Percentiles rank a stretch among this genome's conserved stretches.
phyloP scores from a whole-genome alignment of 352 stramenopile species.

The Globisporangium uncinulatum region DNA sequence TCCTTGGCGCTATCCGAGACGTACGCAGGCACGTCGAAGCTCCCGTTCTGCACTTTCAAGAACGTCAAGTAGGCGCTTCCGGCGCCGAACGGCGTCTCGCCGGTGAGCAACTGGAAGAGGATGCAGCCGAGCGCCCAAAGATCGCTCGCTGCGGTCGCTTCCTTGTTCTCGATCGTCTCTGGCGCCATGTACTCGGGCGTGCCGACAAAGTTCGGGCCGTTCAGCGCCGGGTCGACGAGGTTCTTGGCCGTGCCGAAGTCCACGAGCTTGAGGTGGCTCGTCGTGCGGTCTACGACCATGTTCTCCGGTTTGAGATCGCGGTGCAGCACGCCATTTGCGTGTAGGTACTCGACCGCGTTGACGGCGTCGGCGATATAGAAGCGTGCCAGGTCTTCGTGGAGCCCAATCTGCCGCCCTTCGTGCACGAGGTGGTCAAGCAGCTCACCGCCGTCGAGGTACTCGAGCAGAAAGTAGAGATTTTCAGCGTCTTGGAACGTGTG shows the following conservation, averaged over 20 bases:
- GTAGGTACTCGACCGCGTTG: slow-evolving; percentile 92
- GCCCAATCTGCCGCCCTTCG: slow-evolving; percentile 63
- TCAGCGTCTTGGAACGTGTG: slow-evolving; percentile 95
- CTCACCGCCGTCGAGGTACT: slow-evolving; percentile 90
- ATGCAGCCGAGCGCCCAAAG: slow-evolving; percentile 81
- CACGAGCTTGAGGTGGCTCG: slow-evolving; percentile 68
- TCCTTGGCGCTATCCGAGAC: slow-evolving; percentile 55
- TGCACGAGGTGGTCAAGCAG: slow-evolving; percentile 89
- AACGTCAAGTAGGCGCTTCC: slow-evolving; percentile 81
- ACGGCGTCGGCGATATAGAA: slow-evolving; percentile 89
- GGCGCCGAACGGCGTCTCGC: slow-evolving; percentile 74
- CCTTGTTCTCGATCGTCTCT: slow-evolving; percentile 82
- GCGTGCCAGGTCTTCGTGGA: slow-evolving; percentile 67
- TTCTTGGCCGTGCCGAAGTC: slow-evolving; percentile 86
- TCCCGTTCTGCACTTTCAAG: slow-evolving; percentile 58
- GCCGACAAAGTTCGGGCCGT: slow-evolving; percentile 85
- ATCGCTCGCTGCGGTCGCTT: slow-evolving; percentile 50
- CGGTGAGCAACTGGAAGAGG: slow-evolving; percentile 66
- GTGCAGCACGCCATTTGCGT: slow-evolving; percentile 90
- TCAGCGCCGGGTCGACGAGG: slow-evolving; percentile 42
- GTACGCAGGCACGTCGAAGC: slow-evolving; percentile 53
- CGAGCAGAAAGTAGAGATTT: slow-evolving; percentile 95
- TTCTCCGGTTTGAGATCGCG: slow-evolving; percentile 95
- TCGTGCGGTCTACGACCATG: slow-evolving; percentile 78
- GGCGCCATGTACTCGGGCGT: slow-evolving; percentile 87